Evolutionary conservation across 2,329 filamentous ascomycete species (phyloP).

Genomic region (Lasiodiplodia hormozganensis): DNA sequence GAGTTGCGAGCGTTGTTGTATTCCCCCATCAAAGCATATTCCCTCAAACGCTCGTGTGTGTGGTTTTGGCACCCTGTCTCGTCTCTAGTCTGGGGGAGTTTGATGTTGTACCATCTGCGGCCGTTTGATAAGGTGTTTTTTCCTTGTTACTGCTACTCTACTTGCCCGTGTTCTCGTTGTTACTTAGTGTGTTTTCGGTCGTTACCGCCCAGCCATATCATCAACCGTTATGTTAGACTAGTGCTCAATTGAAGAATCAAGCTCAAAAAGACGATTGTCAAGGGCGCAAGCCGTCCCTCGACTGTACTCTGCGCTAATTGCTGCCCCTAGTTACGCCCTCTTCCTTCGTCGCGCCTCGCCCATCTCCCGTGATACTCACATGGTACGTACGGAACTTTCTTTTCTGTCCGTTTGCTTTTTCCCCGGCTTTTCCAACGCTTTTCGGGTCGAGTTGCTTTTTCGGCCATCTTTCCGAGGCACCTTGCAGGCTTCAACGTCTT

Average conservation of each 20-base stretch:
- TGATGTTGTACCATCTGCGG: slow-evolving; percentile 15
- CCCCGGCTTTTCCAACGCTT: background rate
- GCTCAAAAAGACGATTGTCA: background rate
- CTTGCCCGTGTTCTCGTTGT: slow-evolving; percentile 19
- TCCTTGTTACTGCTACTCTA: slow-evolving; percentile 8
- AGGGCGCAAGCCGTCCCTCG: background rate
- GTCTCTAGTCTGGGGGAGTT: slow-evolving; percentile 14
- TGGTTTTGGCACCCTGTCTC: slow-evolving; percentile 13
- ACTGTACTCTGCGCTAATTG: background rate
- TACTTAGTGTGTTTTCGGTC: slow-evolving; percentile 26
- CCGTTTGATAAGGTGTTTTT: slow-evolving; percentile 17
- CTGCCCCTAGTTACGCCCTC: background rate
- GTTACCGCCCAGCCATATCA: slow-evolving; percentile 22
- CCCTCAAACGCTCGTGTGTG: slow-evolving; percentile 17
- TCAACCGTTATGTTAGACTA: slow-evolving; percentile 23
- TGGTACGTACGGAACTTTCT: background rate
- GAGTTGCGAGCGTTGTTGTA: slow-evolving; percentile 11
- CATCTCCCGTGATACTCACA: background rate
- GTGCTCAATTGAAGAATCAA: slow-evolving; percentile 26
- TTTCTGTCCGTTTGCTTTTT: background rate
- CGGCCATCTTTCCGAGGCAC: slow-evolving; percentile 9
- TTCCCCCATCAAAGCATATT: slow-evolving; percentile 23
- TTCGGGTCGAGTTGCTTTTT: slow-evolving; percentile 2
- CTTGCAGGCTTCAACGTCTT: slow-evolving; percentile 4
- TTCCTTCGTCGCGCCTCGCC: background rate